Conservation (phyloP, 257 asterid species). For the Solanum piurae region DNA sequence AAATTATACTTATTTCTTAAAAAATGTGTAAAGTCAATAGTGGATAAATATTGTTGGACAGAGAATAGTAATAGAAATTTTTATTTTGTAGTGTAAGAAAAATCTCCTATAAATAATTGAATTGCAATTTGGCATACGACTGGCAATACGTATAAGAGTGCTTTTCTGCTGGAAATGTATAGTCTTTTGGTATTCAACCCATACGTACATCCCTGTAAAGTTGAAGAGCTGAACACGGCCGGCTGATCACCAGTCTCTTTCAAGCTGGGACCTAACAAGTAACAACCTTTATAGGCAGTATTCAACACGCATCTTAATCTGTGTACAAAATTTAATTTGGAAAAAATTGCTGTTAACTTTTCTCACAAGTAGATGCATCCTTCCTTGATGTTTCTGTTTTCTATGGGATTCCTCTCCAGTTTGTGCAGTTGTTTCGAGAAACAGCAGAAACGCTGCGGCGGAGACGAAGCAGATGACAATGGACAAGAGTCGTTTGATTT, state of each 20-base stretch:
- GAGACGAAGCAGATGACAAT: constrained; percentile 19
- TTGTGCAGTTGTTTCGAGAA: constrained; percentile 34
- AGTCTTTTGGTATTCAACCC: neutral
- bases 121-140: too few relatives aligned
- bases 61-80: too few relatives aligned
- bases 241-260: neutral
- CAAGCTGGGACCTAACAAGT: neutral
- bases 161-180: neutral
- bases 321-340: neutral
- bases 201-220: neutral
- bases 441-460: constrained; percentile 14
- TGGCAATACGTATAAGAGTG: too few relatives aligned
- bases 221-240: neutral
- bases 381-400: constrained; percentile 2
- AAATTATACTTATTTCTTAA: too few relatives aligned
- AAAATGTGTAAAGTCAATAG: too few relatives aligned
- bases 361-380: neutral
- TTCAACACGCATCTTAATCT: neutral
- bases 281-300: neutral
- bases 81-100: too few relatives aligned
- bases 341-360: neutral
- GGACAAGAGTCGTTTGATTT: constrained; percentile 22
- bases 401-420: constrained; percentile 39
- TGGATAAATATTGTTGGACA: too few relatives aligned
- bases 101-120: too few relatives aligned